These are phyloP conservation scores for Blastocystis sp. DNA, from an alignment of 352 stramenopile species.

Conservation along the genomic window DNA sequence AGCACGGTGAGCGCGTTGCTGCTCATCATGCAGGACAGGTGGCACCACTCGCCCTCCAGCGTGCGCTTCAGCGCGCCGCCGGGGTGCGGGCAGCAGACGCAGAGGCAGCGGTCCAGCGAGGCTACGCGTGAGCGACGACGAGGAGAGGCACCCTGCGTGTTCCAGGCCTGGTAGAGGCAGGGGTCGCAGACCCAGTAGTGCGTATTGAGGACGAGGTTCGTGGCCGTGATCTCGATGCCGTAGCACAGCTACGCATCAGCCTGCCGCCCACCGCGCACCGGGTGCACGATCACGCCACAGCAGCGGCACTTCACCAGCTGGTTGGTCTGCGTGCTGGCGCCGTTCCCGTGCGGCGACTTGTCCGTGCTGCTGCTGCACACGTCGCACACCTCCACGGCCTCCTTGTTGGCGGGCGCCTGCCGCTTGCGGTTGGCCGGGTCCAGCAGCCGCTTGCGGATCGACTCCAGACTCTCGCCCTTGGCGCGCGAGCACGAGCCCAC, in stretches of 20 bases:
- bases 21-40: constrained; percentile 41
- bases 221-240: constrained; percentile 26
- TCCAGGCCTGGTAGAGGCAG: constrained; percentile 61
- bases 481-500: neutral
- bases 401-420: neutral
- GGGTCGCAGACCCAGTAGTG: constrained; percentile 60
- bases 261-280: neutral
- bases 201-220: constrained; percentile 20
- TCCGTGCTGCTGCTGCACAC: constrained; percentile 35
- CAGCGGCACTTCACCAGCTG: constrained; percentile 21
- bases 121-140: neutral
- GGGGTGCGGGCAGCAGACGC: constrained; percentile 33
- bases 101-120: constrained; percentile 9
- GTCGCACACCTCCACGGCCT: constrained; percentile 50
- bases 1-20: constrained; percentile 34
- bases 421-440: constrained; percentile 29
- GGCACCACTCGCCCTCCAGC: constrained; percentile 56
- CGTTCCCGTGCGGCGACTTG: neutral
- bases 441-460: constrained; percentile 35
- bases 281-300: constrained; percentile 41
- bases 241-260: constrained; percentile 36
- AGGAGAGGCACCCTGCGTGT: neutral
- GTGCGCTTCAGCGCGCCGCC: constrained; percentile 50
- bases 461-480: constrained; percentile 29
- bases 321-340: neutral